Percentiles rank a stretch among this genome's conserved stretches.
These are phyloP conservation scores for Thermoascus crustaceus DNA, from an alignment of 2,329 filamentous ascomycete genomes.

Conservation along the genomic window DNA sequence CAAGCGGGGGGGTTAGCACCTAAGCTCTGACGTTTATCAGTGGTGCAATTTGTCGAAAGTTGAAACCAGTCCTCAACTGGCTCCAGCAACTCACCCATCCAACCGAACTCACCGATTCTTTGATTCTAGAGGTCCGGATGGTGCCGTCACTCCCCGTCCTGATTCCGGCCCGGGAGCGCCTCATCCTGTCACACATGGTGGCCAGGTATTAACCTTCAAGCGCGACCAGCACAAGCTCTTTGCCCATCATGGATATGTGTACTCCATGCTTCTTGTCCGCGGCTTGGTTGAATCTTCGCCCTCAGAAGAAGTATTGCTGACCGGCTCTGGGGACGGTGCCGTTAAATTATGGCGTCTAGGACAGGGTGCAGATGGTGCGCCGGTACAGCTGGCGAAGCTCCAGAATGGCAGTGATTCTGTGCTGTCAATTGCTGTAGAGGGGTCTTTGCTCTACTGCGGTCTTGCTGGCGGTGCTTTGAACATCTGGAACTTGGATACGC, in stretches of 20 bases:
- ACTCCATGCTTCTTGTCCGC: conserved; percentile 83
- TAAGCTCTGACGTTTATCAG: conserved; percentile 27
- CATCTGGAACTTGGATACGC: conserved; percentile 93
- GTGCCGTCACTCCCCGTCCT: conserved; percentile 66
- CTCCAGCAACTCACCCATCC: conserved; percentile 63
- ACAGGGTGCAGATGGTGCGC: conserved; percentile 50
- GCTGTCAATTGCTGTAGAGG: conserved; percentile 75
- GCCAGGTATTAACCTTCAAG: conserved; percentile 70
- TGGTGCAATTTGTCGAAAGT: conserved; percentile 69
- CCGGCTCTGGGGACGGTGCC: conserved; percentile 84
- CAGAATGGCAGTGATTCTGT: conserved; percentile 57
- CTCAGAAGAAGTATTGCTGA: conserved; percentile 67
- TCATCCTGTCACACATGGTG: conserved; percentile 46
- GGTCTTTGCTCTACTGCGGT: conserved; percentile 86
- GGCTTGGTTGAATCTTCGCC: conserved; percentile 63
- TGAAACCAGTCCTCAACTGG: conserved; percentile 54
- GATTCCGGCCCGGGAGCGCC: conserved; percentile 48
- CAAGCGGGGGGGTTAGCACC: neutral
- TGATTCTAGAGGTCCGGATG: conserved; percentile 79
- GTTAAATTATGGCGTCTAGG: conserved; percentile 86
- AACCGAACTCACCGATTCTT: conserved; percentile 82
- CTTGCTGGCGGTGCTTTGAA: conserved; percentile 82
- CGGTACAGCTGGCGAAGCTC: conserved; percentile 61
- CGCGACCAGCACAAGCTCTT: conserved; percentile 75
- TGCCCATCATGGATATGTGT: conserved; percentile 91